Percentiles rank a stretch among this genome's conserved stretches.
These are phyloP conservation scores for Pestalotiopsis sp. DNA, from an alignment of 2,329 filamentous ascomycete genomes.

Conservation along the genomic window DNA sequence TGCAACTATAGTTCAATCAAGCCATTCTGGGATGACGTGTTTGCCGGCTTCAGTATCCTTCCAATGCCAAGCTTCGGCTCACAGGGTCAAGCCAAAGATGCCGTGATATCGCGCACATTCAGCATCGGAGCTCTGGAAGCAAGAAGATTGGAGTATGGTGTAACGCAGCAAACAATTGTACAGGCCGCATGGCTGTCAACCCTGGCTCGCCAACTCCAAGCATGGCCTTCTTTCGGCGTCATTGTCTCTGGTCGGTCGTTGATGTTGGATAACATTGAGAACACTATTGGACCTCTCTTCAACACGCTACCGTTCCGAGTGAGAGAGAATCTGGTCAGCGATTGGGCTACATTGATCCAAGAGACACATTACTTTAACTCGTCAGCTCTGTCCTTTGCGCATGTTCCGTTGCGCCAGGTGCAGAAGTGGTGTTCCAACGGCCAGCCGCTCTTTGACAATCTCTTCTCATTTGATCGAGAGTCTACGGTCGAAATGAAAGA, in stretches of 20 bases:
- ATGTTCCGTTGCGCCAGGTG: conserved; percentile 77
- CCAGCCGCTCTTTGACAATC: conserved; percentile 71
- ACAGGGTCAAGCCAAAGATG: conserved; percentile 18
- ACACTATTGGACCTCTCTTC: conserved; percentile 81
- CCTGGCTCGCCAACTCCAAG: conserved; percentile 53
- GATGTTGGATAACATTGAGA: conserved; percentile 65
- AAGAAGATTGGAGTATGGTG: conserved; percentile 61
- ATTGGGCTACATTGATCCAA: conserved; percentile 63
- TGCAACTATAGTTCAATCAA: conserved; percentile 40
- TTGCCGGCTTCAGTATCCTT: conserved; percentile 39
- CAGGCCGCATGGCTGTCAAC: conserved; percentile 75
- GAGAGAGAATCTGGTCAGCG: conserved; percentile 42
- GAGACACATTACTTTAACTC: conserved; percentile 74
- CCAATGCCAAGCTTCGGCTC: conserved; percentile 21
- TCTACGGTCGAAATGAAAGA: conserved; percentile 23
- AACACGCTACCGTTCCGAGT: conserved; percentile 81
- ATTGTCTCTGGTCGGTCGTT: conserved; percentile 79
- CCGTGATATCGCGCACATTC: conserved; percentile 32
- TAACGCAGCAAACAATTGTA: conserved; percentile 78
- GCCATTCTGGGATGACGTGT: conserved; percentile 69
- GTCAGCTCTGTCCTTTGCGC: conserved; percentile 70
- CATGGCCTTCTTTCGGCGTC: conserved; percentile 65
- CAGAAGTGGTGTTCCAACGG: conserved; percentile 74
- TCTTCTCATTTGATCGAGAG: conserved; percentile 80
- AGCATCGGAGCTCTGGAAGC: conserved; percentile 48